A percentile compares a stretch with the other conserved stretches of the same genome.
These are phyloP conservation scores for Globisporangium sylvaticum DNA, from an alignment of 352 stramenopile genomes.

Conservation along the genomic window DNA sequence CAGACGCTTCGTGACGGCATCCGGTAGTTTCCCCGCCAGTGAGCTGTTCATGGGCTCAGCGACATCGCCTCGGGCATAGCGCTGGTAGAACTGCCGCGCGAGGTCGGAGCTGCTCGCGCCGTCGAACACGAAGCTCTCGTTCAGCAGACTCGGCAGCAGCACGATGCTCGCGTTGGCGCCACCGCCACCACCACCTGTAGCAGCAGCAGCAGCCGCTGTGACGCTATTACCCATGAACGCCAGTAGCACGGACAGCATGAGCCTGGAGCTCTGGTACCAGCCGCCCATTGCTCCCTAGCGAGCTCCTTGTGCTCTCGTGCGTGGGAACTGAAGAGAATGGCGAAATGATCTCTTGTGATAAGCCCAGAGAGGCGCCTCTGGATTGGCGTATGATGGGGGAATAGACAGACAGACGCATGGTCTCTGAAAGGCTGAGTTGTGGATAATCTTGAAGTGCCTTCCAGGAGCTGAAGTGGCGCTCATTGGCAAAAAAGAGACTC, in stretches of 20 bases:
- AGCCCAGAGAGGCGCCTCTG: neutral
- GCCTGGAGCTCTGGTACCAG: neutral
- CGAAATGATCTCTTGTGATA: neutral
- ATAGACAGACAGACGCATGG: neutral
- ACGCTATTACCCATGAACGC: too few species aligned
- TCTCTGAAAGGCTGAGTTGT: neutral
- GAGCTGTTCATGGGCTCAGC: neutral
- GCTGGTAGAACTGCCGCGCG: conserved; percentile 27
- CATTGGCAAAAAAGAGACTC: neutral
- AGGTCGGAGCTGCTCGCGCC: conserved; percentile 18
- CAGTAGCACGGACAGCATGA: neutral
- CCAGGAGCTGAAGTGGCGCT: neutral
- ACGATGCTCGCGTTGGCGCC: neutral
- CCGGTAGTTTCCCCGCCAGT: conserved; percentile 5
- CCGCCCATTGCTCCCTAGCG: neutral
- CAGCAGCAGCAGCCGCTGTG: neutral
- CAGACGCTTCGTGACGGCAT: conserved; percentile 13
- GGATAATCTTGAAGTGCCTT: neutral
- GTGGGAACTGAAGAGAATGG: neutral
- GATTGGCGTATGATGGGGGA: neutral
- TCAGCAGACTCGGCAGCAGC: conserved; percentile 15
- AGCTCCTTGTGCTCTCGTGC: too few species aligned
- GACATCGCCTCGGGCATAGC: conserved; percentile 4
- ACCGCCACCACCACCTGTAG: neutral
- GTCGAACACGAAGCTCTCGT: conserved; percentile 12